Conservation (phyloP, 2,329 filamentous ascomycete genomes). For the Colletotrichum orchidophilum region DNA sequence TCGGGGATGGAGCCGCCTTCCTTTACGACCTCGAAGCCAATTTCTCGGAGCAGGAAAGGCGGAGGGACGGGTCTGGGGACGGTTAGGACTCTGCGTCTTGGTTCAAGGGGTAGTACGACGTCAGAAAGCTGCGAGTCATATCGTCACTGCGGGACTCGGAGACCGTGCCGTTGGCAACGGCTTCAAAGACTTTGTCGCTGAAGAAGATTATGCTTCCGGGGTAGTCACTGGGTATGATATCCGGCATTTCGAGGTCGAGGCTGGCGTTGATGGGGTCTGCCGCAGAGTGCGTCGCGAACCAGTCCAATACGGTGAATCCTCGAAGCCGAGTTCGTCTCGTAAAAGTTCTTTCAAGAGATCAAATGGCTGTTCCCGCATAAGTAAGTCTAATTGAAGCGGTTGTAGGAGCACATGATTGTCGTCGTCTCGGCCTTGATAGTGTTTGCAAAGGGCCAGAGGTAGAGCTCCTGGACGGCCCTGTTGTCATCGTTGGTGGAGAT, state of each 20-base stretch:
- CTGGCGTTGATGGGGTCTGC: background rate
- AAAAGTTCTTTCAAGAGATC: background rate
- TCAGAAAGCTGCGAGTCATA: background rate
- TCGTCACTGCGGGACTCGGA: background rate
- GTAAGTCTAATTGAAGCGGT: background rate
- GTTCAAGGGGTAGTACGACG: background rate
- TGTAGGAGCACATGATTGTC: background rate
- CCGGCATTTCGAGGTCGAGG: background rate
- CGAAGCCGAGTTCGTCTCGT: background rate
- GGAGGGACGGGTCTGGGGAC: background rate
- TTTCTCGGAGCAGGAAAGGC: background rate
- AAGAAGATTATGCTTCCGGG: background rate
- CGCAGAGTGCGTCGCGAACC: background rate
- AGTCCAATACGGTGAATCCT: background rate
- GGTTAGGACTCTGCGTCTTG: background rate
- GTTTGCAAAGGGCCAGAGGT: background rate
- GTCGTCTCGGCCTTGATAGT: background rate
- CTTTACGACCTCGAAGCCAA: background rate
- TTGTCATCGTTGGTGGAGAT: background rate
- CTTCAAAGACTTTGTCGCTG: background rate
- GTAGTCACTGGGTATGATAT: background rate
- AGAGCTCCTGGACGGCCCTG: background rate
- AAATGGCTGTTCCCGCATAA: background rate
- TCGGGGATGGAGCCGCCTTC: background rate
- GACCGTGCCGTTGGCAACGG: background rate